Evolutionary conservation across 2,329 filamentous ascomycete species (phyloP), one percentile per base, ranked within the genome.

Genomic region (Sclerotinia sclerotiorum): DNA sequence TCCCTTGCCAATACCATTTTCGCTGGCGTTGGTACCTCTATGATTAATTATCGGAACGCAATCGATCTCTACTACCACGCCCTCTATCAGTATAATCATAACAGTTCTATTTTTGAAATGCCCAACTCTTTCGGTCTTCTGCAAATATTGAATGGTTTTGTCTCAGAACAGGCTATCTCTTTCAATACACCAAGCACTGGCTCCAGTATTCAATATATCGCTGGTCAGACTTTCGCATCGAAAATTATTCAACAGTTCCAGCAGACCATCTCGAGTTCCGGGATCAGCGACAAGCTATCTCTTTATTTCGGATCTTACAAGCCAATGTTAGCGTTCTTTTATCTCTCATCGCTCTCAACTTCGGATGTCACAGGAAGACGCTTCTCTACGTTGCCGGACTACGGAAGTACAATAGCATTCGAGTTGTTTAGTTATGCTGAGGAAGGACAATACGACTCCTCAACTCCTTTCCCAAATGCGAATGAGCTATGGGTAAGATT

Each of bases 351-450:
- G 0, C 80, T 88, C 10, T 70, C 2, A 69, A 74, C 2, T 80
- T 81, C 61, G 74, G 69, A 17, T 69, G 69, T 17, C 77, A 0
- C 77, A 87, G 64, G 87, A 88, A 75, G 82, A 1, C n/a, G 32
- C 24, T 83, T 81, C 76, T 57, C 75, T 69, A 44, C 76, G 71
- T 72, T 87, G 19, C 88, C 90, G 0, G 84, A 89, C 72, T 92
- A 93, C 49, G 93, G 92, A 0, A 89, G 88, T 0, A 85, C 87
- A 52, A 89, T 97, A 84, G 82, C 86, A 0, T 93, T 95, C 76
- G 93, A 97, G 80, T 77, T 88, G 6, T 83, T 83, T 70, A 81
- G 80, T 24, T 77, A 82, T 46, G 77, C 78, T 65, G 66, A 72
- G 55, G 11, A 69, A 62, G 19, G 35, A 13, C 68, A 46, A n/a